A percentile compares a stretch with the other conserved stretches of the same genome.
These are phyloP conservation scores for Calonectria hongkongensis DNA, from an alignment of 2,329 filamentous ascomycete genomes.

Conservation along the genomic window DNA sequence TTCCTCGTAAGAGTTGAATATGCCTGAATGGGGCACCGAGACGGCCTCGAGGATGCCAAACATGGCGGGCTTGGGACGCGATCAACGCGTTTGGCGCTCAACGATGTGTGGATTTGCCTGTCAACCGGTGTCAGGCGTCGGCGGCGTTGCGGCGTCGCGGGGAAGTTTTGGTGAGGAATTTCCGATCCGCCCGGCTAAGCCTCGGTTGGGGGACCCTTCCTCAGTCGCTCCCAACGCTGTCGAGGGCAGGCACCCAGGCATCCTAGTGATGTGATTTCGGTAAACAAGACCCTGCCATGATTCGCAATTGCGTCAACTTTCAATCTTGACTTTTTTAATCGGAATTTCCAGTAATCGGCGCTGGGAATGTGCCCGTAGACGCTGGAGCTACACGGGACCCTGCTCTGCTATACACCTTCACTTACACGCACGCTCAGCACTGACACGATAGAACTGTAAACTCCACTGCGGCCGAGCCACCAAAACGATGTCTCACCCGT, in stretches of 20 bases:
- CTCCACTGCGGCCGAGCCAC: neutral
- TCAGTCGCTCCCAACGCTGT: neutral
- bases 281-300: neutral
- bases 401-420: conserved; percentile 12
- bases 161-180: conserved; percentile 51
- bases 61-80: conserved; percentile 58
- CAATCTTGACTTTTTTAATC: neutral
- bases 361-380: neutral
- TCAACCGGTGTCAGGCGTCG: conserved; percentile 55
- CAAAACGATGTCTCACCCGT: conserved; percentile 33
- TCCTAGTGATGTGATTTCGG: neutral
- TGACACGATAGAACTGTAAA: conserved; percentile 1
- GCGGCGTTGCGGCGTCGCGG: conserved; percentile 41
- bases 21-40: conserved; percentile 59
- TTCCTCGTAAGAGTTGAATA: conserved; percentile 65
- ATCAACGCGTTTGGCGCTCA: conserved; percentile 53
- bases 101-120: conserved; percentile 56
- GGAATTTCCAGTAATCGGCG: neutral
- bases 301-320: neutral
- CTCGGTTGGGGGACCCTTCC: conserved; percentile 39
- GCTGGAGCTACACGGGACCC: neutral
- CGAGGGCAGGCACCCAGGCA: conserved; percentile 20
- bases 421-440: conserved; percentile 16
- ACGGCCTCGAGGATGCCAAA: conserved; percentile 66
- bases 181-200: conserved; percentile 50